Evolutionary conservation across 2,329 filamentous ascomycete species (phyloP).

Genomic region (Colletotrichum sp.): DNA sequence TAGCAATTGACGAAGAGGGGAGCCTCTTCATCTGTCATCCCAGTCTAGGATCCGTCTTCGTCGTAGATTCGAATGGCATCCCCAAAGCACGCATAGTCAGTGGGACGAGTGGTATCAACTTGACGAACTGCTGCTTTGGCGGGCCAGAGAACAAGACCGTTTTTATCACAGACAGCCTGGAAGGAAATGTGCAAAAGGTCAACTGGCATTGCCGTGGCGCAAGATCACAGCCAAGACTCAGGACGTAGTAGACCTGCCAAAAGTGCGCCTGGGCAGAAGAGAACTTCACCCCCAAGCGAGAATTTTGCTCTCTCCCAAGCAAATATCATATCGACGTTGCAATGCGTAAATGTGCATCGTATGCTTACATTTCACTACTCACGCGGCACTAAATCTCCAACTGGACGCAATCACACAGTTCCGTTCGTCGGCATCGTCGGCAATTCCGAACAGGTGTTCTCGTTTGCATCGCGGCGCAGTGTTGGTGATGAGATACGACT

Average conservation of each 20-base stretch:
- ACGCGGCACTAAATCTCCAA: not conserved
- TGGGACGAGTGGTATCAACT: conserved; percentile 34
- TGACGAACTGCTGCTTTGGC: conserved; percentile 47
- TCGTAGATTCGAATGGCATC: conserved; percentile 39
- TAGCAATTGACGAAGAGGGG: conserved; percentile 43
- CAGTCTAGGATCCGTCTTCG: conserved; percentile 39
- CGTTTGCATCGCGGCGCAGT: not conserved
- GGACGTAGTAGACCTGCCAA: not conserved
- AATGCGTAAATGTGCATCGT: not conserved
- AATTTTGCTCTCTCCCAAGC: not conserved
- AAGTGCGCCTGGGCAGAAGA: not conserved
- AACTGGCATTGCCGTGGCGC: conserved; percentile 37
- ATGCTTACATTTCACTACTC: not conserved
- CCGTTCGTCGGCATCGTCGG: no score
- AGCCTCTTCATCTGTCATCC: conserved; percentile 40
- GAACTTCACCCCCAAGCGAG: not conserved
- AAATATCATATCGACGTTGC: not conserved
- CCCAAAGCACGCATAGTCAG: conserved; percentile 41
- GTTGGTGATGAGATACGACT: not conserved
- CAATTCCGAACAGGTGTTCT: not conserved
- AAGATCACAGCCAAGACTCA: not conserved
- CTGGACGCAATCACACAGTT: no score
- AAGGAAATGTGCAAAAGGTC: conserved; percentile 37
- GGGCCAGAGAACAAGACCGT: conserved; percentile 38
- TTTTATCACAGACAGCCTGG: conserved; percentile 45